Percentiles rank a stretch among this genome's conserved stretches.
These are phyloP conservation scores for Populus simonii DNA, from an alignment of 345 rosid genomes.

Conservation along the genomic window DNA sequence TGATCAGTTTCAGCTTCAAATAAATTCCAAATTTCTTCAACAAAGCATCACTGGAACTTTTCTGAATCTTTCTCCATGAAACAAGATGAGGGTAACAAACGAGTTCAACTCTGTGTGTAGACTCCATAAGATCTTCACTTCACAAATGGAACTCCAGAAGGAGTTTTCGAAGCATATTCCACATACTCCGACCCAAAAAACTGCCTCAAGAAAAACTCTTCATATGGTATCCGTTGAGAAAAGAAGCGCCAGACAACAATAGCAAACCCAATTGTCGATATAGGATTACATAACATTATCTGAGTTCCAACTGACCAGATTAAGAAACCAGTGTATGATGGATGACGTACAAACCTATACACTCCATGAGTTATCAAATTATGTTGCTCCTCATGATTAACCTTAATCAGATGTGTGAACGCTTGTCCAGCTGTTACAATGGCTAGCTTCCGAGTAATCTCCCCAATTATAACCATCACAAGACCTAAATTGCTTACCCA, in stretches of 20 bases:
- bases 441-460: slow-evolving; percentile 53
- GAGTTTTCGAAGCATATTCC: slow-evolving; percentile 49
- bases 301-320: slow-evolving; percentile 75
- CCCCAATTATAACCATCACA: slow-evolving; percentile 46
- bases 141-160: slow-evolving; percentile 69
- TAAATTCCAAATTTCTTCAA: neutral
- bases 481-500: slow-evolving; percentile 62
- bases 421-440: slow-evolving; percentile 66
- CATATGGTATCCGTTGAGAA: slow-evolving; percentile 52
- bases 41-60: neutral
- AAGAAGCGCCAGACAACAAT: slow-evolving; percentile 65
- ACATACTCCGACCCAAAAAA: slow-evolving; percentile 56
- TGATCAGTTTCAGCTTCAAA: slow-evolving; percentile 3
- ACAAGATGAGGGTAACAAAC: neutral
- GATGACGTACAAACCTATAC: slow-evolving; percentile 57
- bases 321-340: slow-evolving; percentile 66
- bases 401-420: slow-evolving; percentile 67
- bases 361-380: slow-evolving; percentile 55
- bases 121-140: slow-evolving; percentile 26
- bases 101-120: neutral
- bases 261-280: slow-evolving; percentile 54
- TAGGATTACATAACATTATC: slow-evolving; percentile 69
- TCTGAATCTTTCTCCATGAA: neutral
- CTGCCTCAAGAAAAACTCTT: slow-evolving; percentile 61
- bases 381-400: slow-evolving; percentile 52